These are phyloP conservation scores for Candida sp. DNA, from an alignment of 1,139 yeast genomes.

Conservation along the genomic window DNA sequence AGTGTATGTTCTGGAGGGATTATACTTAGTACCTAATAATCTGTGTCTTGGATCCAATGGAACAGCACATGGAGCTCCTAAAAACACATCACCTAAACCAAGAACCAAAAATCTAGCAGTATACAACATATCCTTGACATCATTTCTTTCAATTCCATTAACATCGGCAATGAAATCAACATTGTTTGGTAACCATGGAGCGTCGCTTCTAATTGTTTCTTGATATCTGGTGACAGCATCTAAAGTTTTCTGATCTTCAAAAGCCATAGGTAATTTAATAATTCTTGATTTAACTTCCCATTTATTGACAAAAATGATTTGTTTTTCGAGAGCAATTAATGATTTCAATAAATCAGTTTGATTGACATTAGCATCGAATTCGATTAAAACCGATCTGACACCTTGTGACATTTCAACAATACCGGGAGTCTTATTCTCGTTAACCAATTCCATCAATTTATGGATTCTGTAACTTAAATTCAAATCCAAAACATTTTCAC, in stretches of 20 bases:
- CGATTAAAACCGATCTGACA: slow-evolving; percentile 89
- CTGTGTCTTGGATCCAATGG: slow-evolving; percentile 97
- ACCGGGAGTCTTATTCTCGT: slow-evolving; percentile 63
- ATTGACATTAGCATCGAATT: slow-evolving; percentile 63
- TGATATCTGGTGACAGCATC: slow-evolving; percentile 87
- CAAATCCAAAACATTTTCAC: slow-evolving; percentile 83
- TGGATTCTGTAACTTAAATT: slow-evolving; percentile 83
- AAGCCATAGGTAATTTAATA: slow-evolving; percentile 90
- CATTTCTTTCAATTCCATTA: slow-evolving; percentile 74
- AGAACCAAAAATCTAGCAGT: slow-evolving; percentile 86
- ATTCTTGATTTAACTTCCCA: slow-evolving; percentile 87
- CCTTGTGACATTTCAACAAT: slow-evolving; percentile 96
- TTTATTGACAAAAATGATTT: slow-evolving; percentile 65
- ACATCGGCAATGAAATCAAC: slow-evolving; percentile 92
- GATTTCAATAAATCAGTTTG: slow-evolving; percentile 63
- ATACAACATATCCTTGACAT: slow-evolving; percentile 80
- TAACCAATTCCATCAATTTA: slow-evolving; percentile 72
- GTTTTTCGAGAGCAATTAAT: slow-evolving; percentile 71
- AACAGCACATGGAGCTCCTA: slow-evolving; percentile 98
- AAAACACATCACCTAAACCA: slow-evolving; percentile 95
- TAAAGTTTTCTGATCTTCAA: slow-evolving; percentile 85
- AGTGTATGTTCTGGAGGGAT: slow-evolving; percentile 94
- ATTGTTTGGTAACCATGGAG: slow-evolving; percentile 98
- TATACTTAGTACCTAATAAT: slow-evolving; percentile 87
- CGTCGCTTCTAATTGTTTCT: slow-evolving; percentile 89